A percentile compares a stretch with the other conserved stretches of the same genome.
These are phyloP conservation scores for Suillus weaverae DNA, from an alignment of 768 basidiomycete genomes.

Conservation along the genomic window DNA sequence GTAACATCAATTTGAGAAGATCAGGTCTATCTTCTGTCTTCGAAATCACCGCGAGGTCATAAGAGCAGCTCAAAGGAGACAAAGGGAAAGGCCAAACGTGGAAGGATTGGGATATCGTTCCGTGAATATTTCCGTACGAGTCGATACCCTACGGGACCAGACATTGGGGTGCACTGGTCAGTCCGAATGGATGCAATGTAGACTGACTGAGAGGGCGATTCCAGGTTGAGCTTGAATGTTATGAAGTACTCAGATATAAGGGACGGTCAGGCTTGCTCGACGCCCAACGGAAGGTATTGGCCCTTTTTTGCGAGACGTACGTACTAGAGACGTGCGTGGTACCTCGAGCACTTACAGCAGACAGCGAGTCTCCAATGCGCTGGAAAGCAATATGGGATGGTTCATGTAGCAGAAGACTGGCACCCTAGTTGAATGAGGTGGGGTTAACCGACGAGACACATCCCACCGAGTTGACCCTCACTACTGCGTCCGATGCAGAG, in stretches of 20 bases:
- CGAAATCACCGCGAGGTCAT: background rate
- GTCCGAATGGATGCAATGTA: background rate
- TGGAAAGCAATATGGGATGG: slow-evolving; percentile 49
- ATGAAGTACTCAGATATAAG: slow-evolving; percentile 49
- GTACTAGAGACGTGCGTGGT: background rate
- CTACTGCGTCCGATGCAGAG: slow-evolving; percentile 22
- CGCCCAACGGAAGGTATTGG: slow-evolving; percentile 52
- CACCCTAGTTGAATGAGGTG: slow-evolving; percentile 38
- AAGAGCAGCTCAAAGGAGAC: background rate
- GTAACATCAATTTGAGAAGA: background rate
- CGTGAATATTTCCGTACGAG: slow-evolving; percentile 55
- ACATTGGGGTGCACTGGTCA: background rate
- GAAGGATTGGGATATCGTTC: slow-evolving; percentile 50
- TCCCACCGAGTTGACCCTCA: slow-evolving; percentile 53
- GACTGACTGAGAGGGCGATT: slow-evolving; percentile 44
- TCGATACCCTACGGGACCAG: slow-evolving; percentile 42
- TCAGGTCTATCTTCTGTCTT: slow-evolving; percentile 48
- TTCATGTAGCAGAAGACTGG: slow-evolving; percentile 43
- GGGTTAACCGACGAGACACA: slow-evolving; percentile 20
- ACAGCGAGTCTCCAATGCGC: slow-evolving; percentile 60
- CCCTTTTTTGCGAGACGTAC: slow-evolving; percentile 37
- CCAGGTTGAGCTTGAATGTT: slow-evolving; percentile 55
- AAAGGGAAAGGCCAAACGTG: slow-evolving; percentile 27
- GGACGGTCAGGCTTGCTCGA: slow-evolving; percentile 60
- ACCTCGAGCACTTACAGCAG: slow-evolving; percentile 39